phyloP scores from a whole-genome alignment of 2,329 filamentous ascomycete species.

The Aureobasidium pullulans region DNA sequence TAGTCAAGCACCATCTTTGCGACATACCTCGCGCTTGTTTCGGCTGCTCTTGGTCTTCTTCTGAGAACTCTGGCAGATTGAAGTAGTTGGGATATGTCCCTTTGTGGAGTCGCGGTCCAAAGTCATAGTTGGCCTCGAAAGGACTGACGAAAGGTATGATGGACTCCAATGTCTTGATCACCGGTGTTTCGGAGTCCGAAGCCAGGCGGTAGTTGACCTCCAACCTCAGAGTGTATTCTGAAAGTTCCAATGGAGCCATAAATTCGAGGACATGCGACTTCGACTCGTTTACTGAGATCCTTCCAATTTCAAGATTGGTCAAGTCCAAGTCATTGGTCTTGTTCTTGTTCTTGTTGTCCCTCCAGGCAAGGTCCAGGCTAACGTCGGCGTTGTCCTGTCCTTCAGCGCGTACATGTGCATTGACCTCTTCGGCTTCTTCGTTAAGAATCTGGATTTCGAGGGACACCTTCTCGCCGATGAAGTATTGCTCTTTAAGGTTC shows the following conservation, averaged over 20 bases:
- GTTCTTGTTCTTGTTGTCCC: slow-evolving; percentile 22
- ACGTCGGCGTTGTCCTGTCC: slow-evolving; percentile 10
- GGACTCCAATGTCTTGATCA: slow-evolving; percentile 64
- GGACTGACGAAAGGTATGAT: slow-evolving; percentile 69
- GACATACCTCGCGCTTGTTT: slow-evolving; percentile 49
- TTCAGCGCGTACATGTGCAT: slow-evolving; percentile 30
- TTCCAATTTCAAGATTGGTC: slow-evolving; percentile 2
- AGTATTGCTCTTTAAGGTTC: slow-evolving; percentile 63
- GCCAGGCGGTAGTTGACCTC: slow-evolving; percentile 72
- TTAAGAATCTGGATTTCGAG: slow-evolving; percentile 68
- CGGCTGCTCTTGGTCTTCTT: slow-evolving; percentile 21
- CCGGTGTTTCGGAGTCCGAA: slow-evolving; percentile 71
- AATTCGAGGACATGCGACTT: slow-evolving; percentile 30
- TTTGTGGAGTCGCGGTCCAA: slow-evolving; percentile 68
- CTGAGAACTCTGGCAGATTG: slow-evolving; percentile 37
- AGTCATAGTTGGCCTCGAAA: slow-evolving; percentile 87
- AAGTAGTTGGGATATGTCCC: slow-evolving; percentile 87
- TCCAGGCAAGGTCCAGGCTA: slow-evolving; percentile 20
- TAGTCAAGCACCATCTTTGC: slow-evolving; percentile 74
- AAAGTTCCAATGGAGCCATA: slow-evolving; percentile 45
- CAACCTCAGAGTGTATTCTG: slow-evolving; percentile 40
- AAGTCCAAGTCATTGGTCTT: slow-evolving; percentile 11
- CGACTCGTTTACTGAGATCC: background rate
- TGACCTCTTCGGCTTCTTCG: slow-evolving; percentile 64
- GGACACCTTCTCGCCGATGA: slow-evolving; percentile 69